Percentiles rank a stretch among this genome's conserved stretches.
phyloP scores from a whole-genome alignment of 768 basidiomycete genomes.

The Pulveroboletus sp. region DNA sequence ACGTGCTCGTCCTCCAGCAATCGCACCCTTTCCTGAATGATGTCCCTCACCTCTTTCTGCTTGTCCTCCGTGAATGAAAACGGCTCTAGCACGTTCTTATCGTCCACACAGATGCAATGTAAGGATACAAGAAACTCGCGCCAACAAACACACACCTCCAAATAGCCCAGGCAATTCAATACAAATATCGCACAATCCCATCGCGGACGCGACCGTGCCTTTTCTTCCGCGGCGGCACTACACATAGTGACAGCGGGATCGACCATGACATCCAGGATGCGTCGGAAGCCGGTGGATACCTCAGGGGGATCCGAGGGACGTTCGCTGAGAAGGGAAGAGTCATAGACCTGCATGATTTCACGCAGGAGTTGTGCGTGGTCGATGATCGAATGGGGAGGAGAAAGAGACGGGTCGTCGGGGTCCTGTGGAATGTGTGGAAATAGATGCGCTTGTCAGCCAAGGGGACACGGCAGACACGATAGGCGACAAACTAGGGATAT shows the following conservation, averaged over 20 bases:
- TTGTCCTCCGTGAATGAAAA: constrained; percentile 67
- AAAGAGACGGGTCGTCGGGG: constrained; percentile 61
- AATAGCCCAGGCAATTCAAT: constrained; percentile 79
- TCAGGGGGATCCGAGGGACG: constrained; percentile 3
- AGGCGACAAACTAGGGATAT: constrained; percentile 45
- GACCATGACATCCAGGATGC: constrained; percentile 77
- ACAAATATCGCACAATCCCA: constrained; percentile 87
- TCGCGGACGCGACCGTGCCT: constrained; percentile 44
- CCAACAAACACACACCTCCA: constrained; percentile 46
- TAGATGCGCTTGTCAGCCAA: neutral
- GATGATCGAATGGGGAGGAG: constrained; percentile 72
- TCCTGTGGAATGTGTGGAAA: constrained; percentile 37
- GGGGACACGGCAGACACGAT: no score
- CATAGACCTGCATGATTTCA: constrained; percentile 86
- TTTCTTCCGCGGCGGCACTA: constrained; percentile 59
- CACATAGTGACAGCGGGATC: constrained; percentile 83
- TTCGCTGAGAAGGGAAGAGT: constrained; percentile 75
- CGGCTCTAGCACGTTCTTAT: constrained; percentile 58
- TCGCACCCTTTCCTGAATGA: constrained; percentile 59
- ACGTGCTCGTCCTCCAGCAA: constrained; percentile 82
- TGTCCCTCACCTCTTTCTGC: constrained; percentile 48
- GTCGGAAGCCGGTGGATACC: constrained; percentile 14
- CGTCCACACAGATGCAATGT: neutral
- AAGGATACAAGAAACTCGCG: neutral
- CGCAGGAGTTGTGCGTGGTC: constrained; percentile 81